A percentile compares a stretch with the other conserved stretches of the same genome.
phyloP scores from a whole-genome alignment of 352 stramenopile genomes.

The Pythium chondricola region DNA sequence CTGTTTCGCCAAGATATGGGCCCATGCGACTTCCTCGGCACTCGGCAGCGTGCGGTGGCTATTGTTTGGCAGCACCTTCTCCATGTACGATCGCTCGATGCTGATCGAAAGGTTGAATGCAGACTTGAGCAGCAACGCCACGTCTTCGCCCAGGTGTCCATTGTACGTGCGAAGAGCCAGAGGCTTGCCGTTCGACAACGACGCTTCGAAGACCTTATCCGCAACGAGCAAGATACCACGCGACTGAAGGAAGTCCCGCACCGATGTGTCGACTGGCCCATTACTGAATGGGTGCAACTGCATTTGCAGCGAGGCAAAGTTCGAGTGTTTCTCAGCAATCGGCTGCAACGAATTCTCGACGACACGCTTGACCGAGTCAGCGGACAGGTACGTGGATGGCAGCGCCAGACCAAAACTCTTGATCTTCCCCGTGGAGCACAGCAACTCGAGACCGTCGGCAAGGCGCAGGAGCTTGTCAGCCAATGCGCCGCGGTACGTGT shows the following conservation, averaged over 20 bases:
- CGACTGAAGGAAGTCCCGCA: conserved; percentile 41
- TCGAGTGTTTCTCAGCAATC: conserved; percentile 33
- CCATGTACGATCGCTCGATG: conserved; percentile 77
- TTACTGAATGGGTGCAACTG: conserved; percentile 11
- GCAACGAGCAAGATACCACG: conserved; percentile 50
- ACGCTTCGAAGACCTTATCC: conserved; percentile 53
- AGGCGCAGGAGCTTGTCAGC: conserved; percentile 25
- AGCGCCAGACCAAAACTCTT: conserved; percentile 66
- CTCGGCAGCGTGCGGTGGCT: conserved; percentile 33
- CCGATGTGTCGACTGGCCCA: conserved; percentile 18
- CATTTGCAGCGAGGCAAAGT: conserved; percentile 64
- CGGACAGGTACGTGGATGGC: conserved; percentile 8
- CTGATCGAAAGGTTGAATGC: conserved; percentile 78
- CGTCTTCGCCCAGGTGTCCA: conserved; percentile 42
- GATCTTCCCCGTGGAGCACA: conserved; percentile 38
- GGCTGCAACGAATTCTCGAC: conserved; percentile 36
- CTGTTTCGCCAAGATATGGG: conserved; percentile 76
- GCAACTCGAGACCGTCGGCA: conserved; percentile 30
- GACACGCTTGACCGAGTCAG: conserved; percentile 26
- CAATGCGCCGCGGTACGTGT: conserved; percentile 8
- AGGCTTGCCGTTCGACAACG: conserved; percentile 61
- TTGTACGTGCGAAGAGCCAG: conserved; percentile 44
- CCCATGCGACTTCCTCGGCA: conserved; percentile 68
- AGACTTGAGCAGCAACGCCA: conserved; percentile 69
- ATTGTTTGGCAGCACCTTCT: conserved; percentile 43